A percentile compares a stretch with the other conserved stretches of the same genome.
These are phyloP conservation scores for Pythium coloratum DNA, from an alignment of 352 stramenopile species.

Conservation along the genomic window DNA sequence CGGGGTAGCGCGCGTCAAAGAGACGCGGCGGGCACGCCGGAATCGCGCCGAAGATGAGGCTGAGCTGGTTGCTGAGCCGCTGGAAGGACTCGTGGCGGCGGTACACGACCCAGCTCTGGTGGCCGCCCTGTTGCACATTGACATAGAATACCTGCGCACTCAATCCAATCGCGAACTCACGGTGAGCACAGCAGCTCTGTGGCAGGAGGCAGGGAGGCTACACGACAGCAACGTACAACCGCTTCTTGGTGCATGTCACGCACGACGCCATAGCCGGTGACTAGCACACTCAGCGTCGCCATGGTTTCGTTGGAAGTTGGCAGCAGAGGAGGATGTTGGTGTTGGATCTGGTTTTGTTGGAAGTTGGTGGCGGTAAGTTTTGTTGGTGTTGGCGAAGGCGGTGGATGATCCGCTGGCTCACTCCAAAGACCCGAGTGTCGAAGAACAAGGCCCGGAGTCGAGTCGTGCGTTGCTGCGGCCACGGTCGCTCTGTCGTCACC, in stretches of 20 bases:
- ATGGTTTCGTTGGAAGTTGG: constrained; percentile 28
- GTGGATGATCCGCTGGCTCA: background rate
- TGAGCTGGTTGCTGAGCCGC: constrained; percentile 62
- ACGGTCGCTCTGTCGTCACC: constrained; percentile 6
- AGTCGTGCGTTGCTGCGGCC: constrained; percentile 5
- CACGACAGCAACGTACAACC: constrained; percentile 35
- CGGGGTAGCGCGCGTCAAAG: constrained; percentile 63
- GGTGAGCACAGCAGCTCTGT: constrained; percentile 3
- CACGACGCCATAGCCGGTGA: constrained; percentile 75
- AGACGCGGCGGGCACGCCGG: constrained; percentile 53
- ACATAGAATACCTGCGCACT: constrained; percentile 62
- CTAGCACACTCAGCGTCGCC: constrained; percentile 67
- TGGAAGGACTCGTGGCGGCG: constrained; percentile 74
- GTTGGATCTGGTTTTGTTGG: constrained; percentile 11
- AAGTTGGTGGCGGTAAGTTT: background rate
- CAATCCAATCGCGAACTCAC: constrained; percentile 5
- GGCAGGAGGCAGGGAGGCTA: constrained; percentile 4
- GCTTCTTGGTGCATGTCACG: constrained; percentile 53
- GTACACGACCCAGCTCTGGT: constrained; percentile 75
- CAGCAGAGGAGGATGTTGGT: background rate
- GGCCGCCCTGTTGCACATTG: constrained; percentile 70
- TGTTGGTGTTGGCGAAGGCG: constrained; percentile 2
- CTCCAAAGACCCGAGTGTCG: constrained; percentile 4
- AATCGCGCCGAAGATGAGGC: constrained; percentile 67
- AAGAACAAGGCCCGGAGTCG: constrained; percentile 6